Percentiles rank a stretch among this genome's conserved stretches.
Evolutionary conservation across 2,329 filamentous ascomycete genomes (phyloP).

Genomic region (Cercospora zeae-maydis): DNA sequence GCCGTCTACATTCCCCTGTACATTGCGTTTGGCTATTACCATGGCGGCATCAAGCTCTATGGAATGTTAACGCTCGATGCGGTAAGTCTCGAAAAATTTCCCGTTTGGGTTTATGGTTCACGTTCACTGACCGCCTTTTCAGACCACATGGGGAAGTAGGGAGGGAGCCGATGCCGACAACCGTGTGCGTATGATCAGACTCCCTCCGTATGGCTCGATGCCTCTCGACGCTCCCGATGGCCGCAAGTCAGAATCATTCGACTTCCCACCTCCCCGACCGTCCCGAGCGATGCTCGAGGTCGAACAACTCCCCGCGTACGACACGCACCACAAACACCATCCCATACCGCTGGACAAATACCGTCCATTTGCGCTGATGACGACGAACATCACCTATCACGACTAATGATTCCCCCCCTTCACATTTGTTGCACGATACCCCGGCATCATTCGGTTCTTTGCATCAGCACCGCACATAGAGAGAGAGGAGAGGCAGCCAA

Average conservation of each 20-base stretch:
- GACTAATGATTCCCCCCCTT: slow-evolving; percentile 26
- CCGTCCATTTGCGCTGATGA: slow-evolving; percentile 1
- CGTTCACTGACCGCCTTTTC: slow-evolving; percentile 28
- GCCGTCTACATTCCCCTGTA: slow-evolving; percentile 78
- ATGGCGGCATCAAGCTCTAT: slow-evolving; percentile 88
- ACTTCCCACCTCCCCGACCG: slow-evolving; percentile 18
- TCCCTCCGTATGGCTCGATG: slow-evolving; percentile 35
- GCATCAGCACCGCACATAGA: slow-evolving; percentile 32
- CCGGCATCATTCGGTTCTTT: slow-evolving; percentile 30
- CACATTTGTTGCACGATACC: slow-evolving; percentile 30
- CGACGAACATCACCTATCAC: slow-evolving; percentile 20
- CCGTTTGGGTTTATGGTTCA: slow-evolving; percentile 7
- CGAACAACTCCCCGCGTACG: slow-evolving; percentile 34
- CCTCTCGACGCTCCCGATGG: slow-evolving; percentile 24
- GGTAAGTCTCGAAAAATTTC: slow-evolving; percentile 54
- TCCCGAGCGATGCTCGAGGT: slow-evolving; percentile 18
- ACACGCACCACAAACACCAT: slow-evolving; percentile 15
- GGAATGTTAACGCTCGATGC: slow-evolving; percentile 67
- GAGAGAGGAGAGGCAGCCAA: slow-evolving; percentile 27
- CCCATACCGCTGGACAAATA: slow-evolving; percentile 1
- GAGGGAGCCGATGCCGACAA: slow-evolving; percentile 87
- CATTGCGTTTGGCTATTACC: slow-evolving; percentile 86
- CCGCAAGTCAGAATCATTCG: slow-evolving; percentile 35
- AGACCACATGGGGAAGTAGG: slow-evolving; percentile 96
- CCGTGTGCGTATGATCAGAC: slow-evolving; percentile 59